A percentile compares a stretch with the other conserved stretches of the same genome.
phyloP scores from a whole-genome alignment of 345 rosid genomes.

The Viola odorata region DNA sequence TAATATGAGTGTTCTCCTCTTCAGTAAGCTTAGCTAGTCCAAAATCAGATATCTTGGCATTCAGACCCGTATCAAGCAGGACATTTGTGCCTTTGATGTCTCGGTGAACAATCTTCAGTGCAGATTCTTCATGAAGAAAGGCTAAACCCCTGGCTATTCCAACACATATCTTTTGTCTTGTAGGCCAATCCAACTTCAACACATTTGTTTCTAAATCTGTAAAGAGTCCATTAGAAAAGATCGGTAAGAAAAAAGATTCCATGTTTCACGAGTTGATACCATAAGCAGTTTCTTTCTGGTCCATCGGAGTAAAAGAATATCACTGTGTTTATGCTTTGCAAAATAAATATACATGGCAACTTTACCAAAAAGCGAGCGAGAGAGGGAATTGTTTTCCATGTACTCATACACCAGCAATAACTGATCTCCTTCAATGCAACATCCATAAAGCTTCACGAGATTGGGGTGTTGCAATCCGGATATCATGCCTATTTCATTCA shows the following conservation, averaged over 20 bases:
- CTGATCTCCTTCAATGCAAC: conserved; percentile 63
- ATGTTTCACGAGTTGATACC: not conserved
- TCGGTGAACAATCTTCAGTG: conserved; percentile 65
- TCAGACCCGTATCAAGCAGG: conserved; percentile 52
- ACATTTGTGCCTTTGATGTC: conserved; percentile 71
- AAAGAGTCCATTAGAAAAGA: not conserved
- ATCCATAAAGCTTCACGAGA: conserved; percentile 57
- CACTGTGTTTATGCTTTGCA: no score
- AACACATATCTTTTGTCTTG: conserved; percentile 44
- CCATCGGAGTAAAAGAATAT: not conserved
- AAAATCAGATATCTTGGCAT: conserved; percentile 67
- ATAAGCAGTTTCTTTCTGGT: no score
- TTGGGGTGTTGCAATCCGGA: conserved; percentile 66
- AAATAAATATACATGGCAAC: no score
- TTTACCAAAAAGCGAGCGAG: conserved; percentile 58
- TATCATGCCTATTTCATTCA: conserved; percentile 67
- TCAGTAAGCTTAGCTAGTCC: conserved; percentile 72
- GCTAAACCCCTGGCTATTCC: conserved; percentile 56
- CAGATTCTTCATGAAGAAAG: conserved; percentile 65
- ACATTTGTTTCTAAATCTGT: conserved; percentile 38
- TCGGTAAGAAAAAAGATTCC: not conserved
- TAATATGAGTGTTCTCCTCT: conserved; percentile 68
- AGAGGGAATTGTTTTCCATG: conserved; percentile 60
- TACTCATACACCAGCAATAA: conserved; percentile 57
- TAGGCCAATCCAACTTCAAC: conserved; percentile 48